phyloP scores from a whole-genome alignment of 768 basidiomycete genomes.

The Mrakia blollopis region DNA sequence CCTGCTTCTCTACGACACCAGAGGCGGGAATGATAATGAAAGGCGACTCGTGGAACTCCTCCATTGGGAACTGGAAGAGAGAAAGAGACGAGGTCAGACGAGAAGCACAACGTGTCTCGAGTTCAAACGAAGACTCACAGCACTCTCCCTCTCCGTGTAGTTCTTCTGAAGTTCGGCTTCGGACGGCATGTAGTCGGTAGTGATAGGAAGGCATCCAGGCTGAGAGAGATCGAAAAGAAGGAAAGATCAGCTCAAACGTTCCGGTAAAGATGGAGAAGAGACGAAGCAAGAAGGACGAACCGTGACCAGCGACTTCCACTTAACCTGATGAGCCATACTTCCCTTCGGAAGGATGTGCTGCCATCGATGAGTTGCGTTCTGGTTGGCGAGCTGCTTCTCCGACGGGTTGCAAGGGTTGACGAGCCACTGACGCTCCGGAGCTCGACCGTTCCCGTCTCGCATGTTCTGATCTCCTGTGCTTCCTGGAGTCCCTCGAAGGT shows the following conservation, averaged over 20 bases:
- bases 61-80: constrained; percentile 27
- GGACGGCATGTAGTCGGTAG: constrained; percentile 26
- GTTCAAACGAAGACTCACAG: background rate
- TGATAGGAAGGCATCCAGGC: constrained; percentile 31
- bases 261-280: background rate
- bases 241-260: background rate
- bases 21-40: constrained; percentile 16
- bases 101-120: too few relatives aligned
- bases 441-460: background rate
- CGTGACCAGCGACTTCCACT: constrained; percentile 29
- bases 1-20: constrained; percentile 24
- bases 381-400: constrained; percentile 22
- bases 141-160: constrained; percentile 20
- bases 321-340: constrained; percentile 17
- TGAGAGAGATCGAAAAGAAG: background rate
- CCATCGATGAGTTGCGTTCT: constrained; percentile 25
- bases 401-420: constrained; percentile 32
- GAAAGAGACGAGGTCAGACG: background rate
- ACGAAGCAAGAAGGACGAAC: background rate
- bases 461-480: constrained; percentile 16
- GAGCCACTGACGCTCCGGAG: constrained; percentile 21
- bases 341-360: constrained; percentile 28
- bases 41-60: constrained; percentile 27
- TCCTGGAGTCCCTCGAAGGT: background rate
- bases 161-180: constrained; percentile 19